Evolutionary conservation across 2,329 filamentous ascomycete genomes (phyloP).

Genomic region (Aspergillus melleus): DNA sequence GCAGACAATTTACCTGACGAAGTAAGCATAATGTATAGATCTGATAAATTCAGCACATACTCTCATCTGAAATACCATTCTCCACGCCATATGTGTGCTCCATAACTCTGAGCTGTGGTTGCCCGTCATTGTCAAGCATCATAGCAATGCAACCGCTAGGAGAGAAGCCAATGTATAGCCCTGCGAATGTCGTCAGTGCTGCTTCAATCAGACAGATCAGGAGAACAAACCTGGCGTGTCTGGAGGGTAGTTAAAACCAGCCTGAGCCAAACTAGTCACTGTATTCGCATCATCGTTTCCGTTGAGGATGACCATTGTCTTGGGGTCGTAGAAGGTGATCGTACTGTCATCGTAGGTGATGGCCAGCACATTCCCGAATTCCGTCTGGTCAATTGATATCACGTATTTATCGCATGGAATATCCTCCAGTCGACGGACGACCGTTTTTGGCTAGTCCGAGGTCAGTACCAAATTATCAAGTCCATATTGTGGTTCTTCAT

Average conservation of each 20-base stretch:
- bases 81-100: conserved; percentile 42
- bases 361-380: conserved; percentile 70
- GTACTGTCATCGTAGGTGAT: conserved; percentile 78
- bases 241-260: conserved; percentile 71
- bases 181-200: conserved; percentile 23
- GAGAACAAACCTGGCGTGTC: conserved; percentile 59
- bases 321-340: conserved; percentile 75
- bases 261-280: conserved; percentile 71
- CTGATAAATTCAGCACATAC: conserved; percentile 24
- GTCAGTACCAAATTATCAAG: conserved; percentile 17
- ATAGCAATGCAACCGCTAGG: conserved; percentile 45
- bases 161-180: conserved; percentile 43
- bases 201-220: background rate
- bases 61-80: conserved; percentile 38
- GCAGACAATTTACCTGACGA: conserved; percentile 46
- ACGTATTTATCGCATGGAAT: conserved; percentile 69
- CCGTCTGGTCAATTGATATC: conserved; percentile 66
- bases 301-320: conserved; percentile 68
- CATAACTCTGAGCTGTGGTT: conserved; percentile 40
- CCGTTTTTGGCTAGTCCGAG: conserved; percentile 43
- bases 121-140: conserved; percentile 39
- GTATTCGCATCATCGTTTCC: conserved; percentile 63
- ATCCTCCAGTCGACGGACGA: conserved; percentile 66
- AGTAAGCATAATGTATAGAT: background rate
- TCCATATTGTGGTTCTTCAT: conserved; percentile 2